Base-by-base conservation (phyloP, 768 basidiomycete genomes). In the Cubamyces lactineus region DNA sequence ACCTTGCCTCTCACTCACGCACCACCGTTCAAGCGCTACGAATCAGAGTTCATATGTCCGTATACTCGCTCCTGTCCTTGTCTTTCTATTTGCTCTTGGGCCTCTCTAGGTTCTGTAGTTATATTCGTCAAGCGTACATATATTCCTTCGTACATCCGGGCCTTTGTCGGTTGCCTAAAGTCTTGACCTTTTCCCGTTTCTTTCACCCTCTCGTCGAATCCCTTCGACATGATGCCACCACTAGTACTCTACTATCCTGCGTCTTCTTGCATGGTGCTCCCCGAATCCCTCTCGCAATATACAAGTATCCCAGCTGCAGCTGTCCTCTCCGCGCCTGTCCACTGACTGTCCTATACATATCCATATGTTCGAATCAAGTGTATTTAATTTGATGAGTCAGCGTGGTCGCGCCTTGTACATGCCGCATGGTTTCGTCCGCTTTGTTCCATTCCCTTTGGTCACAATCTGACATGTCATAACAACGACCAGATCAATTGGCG, bases 61-160 rank as follows among this genome's bases (percentile, higher is more conserved):
- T 62, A 49, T 48, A 42, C 16, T 38, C 24, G 38, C 34, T 17
- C 34, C 34, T 28, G 15, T 19, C 5, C 26, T 46, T 52, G 23
- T 40, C 30, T n/a, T 49, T 57, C 53, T 28, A 46, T 34, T 17
- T 45, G 43, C 39, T 63, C 57, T 59, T 53, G 53, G 61, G 65
- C 61, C 42, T 38, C 61, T 40, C 21, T 19, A 62, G 61, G 55
- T 56, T 56, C 54, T 59, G 59, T 60, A 59, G 53, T 55, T 56
- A n/a, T 60, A 57, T n/a, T 30, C 39, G 63, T 56, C 57, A 50
- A 50, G 48, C 57, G 63, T 64, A 59, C 57, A 50, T 57, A 52
- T 64, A 64, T 64, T 55, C 63, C 46, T 59, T 57, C 57, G 53
- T 64, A 59, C 58, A 62, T 34, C 42, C 42, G 50, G 61, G 61